A percentile compares a stretch with the other conserved stretches of the same genome.
Evolutionary conservation across 192 early-diverging fungal genomes (phyloP).

Genomic region (Chytriomyces sp.): DNA sequence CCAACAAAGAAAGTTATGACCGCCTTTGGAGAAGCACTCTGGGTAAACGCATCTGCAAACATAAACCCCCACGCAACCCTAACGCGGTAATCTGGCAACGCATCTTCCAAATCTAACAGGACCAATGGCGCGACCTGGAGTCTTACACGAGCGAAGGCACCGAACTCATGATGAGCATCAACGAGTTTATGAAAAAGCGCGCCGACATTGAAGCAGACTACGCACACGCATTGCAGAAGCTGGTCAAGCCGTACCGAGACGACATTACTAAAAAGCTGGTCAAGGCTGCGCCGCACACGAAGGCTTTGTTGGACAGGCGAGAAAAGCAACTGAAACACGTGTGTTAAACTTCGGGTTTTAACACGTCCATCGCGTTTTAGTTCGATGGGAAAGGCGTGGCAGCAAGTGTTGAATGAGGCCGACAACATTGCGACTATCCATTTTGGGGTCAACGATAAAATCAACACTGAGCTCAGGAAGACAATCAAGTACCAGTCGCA

Average conservation of each 20-base stretch:
- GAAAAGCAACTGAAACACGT: background rate
- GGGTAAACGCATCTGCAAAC: slow-evolving; percentile 1
- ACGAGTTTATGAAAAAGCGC: slow-evolving; percentile 50
- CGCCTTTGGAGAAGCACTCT: slow-evolving; percentile 24
- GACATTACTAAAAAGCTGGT: slow-evolving; percentile 33
- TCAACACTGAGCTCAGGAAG: slow-evolving; percentile 50
- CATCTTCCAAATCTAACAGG: slow-evolving; percentile 30
- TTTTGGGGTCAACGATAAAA: slow-evolving; percentile 32
- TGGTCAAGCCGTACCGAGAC: slow-evolving; percentile 44
- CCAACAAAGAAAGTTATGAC: background rate
- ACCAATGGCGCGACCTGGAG: slow-evolving; percentile 50
- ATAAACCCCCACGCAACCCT: background rate
- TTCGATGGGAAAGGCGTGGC: slow-evolving; percentile 36
- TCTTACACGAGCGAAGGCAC: slow-evolving; percentile 36
- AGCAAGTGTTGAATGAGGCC: slow-evolving; percentile 43
- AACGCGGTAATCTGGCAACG: background rate
- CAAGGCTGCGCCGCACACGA: background rate
- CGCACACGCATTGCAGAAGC: slow-evolving; percentile 39
- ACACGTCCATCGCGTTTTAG: slow-evolving; percentile 32
- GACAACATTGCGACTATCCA: slow-evolving; percentile 40
- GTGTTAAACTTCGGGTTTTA: background rate
- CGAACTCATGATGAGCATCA: slow-evolving; percentile 41
- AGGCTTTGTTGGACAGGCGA: slow-evolving; percentile 45
- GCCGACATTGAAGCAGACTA: slow-evolving; percentile 53
- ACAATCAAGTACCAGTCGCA: slow-evolving; percentile 42